Percentiles rank a stretch among this genome's conserved stretches.
phyloP scores from a whole-genome alignment of 352 stramenopile genomes.

The Plasmopara viticola region DNA sequence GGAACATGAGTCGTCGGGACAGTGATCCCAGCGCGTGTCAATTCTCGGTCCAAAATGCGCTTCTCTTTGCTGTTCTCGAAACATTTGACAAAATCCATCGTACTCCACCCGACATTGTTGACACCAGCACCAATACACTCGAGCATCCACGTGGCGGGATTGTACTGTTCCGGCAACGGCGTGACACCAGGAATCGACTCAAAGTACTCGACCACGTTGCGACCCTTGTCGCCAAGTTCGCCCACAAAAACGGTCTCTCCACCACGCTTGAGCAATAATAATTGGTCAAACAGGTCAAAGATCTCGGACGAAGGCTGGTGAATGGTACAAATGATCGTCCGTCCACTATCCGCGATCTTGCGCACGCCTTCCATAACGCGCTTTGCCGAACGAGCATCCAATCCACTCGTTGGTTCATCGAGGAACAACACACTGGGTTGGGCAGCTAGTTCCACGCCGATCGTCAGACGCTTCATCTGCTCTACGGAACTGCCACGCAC shows the following conservation, averaged over 20 bases:
- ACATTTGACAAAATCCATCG: slow-evolving; percentile 39
- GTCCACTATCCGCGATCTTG: slow-evolving; percentile 58
- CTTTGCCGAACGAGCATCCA: slow-evolving; percentile 1
- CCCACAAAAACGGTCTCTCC: slow-evolving; percentile 34
- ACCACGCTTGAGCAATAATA: slow-evolving; percentile 61
- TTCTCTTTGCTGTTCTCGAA: slow-evolving; percentile 16
- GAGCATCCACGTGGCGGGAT: slow-evolving; percentile 28
- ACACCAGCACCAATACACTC: slow-evolving; percentile 40
- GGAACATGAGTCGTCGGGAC: slow-evolving; percentile 21
- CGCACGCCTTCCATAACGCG: slow-evolving; percentile 71
- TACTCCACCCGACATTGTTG: slow-evolving; percentile 57
- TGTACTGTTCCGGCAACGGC: slow-evolving; percentile 29
- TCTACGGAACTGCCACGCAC: slow-evolving; percentile 17
- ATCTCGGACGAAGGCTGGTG: slow-evolving; percentile 27
- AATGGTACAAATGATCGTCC: slow-evolving; percentile 85
- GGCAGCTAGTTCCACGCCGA: slow-evolving; percentile 56
- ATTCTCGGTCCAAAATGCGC: slow-evolving; percentile 21
- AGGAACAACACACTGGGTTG: slow-evolving; percentile 80
- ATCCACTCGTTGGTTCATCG: slow-evolving; percentile 32
- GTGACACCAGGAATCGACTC: slow-evolving; percentile 17
- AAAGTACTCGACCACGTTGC: slow-evolving; percentile 23
- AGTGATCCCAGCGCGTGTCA: slow-evolving; percentile 27
- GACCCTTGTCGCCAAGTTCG: slow-evolving; percentile 24
- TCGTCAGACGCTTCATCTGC: slow-evolving; percentile 41
- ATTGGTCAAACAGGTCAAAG: slow-evolving; percentile 68